Evolutionary conservation across 2,329 filamentous ascomycete species (phyloP).

Genomic region (Drechslera avenae): DNA sequence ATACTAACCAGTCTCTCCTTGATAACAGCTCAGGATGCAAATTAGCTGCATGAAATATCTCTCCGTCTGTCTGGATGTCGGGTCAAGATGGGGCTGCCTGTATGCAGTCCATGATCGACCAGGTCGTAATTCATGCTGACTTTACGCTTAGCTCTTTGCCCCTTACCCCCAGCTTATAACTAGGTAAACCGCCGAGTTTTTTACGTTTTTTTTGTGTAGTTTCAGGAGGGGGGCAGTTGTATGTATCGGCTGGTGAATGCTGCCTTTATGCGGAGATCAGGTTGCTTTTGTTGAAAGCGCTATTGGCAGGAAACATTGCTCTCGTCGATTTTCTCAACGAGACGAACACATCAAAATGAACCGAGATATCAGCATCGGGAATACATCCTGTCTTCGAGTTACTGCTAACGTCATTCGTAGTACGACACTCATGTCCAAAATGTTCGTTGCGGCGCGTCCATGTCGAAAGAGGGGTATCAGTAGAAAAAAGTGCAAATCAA

Average conservation of each 20-base stretch:
- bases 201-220: no score
- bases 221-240: background rate
- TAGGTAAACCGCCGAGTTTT: no score
- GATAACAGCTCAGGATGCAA: no score
- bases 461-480: no score
- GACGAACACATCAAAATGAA: background rate
- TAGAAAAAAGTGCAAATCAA: no score
- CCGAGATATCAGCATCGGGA: background rate
- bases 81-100: background rate
- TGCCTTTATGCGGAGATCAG: background rate
- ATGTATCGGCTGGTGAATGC: background rate
- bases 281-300: background rate
- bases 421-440: no score
- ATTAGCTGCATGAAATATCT: background rate
- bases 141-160: no score
- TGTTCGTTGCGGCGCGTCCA: no score
- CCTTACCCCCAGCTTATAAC: no score
- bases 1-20: no score
- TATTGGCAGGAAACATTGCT: background rate
- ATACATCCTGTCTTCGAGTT: background rate
- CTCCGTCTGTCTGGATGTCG: background rate
- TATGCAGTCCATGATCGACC: constrained; percentile 4
- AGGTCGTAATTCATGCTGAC: no score
- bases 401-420: no score
- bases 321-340: background rate